A percentile compares a stretch with the other conserved stretches of the same genome.
Conservation (phyloP, 176 grass and related monocot species). For the Aegilops speltoides region DNA sequence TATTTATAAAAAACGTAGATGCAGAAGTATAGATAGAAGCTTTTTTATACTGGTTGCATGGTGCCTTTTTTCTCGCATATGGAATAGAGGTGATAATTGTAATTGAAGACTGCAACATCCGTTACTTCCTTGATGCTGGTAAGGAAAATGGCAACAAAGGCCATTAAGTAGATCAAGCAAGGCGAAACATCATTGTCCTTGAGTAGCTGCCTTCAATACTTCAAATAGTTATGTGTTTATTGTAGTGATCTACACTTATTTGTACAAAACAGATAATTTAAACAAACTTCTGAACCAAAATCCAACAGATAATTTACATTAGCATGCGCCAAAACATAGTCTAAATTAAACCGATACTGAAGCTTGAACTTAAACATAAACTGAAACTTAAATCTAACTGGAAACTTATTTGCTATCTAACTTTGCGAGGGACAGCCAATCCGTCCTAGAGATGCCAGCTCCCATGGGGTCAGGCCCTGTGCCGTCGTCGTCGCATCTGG, state of each 20-base stretch:
- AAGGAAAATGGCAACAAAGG: neutral
- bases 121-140: slow-evolving; percentile 3
- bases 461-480: too few relatives aligned
- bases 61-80: neutral
- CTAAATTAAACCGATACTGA: too few relatives aligned
- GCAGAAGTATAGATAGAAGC: slow-evolving; percentile 28
- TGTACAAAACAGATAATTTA: too few relatives aligned
- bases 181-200: slow-evolving; percentile 7
- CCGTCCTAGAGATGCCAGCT: too few relatives aligned
- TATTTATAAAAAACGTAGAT: slow-evolving; percentile 4
- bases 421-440: too few relatives aligned
- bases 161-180: slow-evolving; percentile 6
- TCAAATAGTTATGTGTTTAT: neutral
- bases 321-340: too few relatives aligned
- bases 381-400: too few relatives aligned
- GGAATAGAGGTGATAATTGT: slow-evolving; percentile 15
- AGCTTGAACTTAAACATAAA: too few relatives aligned
- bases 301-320: too few relatives aligned
- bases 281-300: too few relatives aligned
- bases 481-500: too few relatives aligned
- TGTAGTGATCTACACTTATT: slow-evolving; percentile 1
- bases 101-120: neutral
- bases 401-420: too few relatives aligned
- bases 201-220: neutral
- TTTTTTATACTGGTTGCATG: neutral